Base-by-base conservation (phyloP, 2,329 filamentous ascomycete genomes). In the Colletotrichum lini region DNA sequence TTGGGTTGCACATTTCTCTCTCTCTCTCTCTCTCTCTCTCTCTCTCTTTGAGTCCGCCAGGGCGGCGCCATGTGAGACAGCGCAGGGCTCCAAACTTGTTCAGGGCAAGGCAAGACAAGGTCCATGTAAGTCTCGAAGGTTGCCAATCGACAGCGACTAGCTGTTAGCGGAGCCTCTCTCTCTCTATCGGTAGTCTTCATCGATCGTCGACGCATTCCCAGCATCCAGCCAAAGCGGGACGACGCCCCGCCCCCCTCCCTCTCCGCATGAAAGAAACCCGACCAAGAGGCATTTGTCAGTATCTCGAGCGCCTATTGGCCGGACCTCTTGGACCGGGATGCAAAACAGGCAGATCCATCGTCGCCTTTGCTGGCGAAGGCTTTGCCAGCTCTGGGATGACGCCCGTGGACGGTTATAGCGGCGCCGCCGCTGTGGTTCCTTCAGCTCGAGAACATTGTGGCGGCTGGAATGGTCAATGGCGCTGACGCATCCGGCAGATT, bases 401-500 rank as follows among this genome's bases (percentile, higher is more conserved):
- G 30, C 16, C 30, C 35, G 35, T 52, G 15, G 59, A n/a, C 12
- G 18, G 13, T 38, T 30, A n/a, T 26, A 5, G 38, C 13, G 54
- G 45, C 40, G 12, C 8, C 35, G 35, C 35, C 35, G 35, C 35
- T 10, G 18, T 45, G 10, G 13, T n/a, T 30, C 38, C 16, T 26
- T 62, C 57, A 57, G 21, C 30, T 49, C 23, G 45, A 12, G 23
- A 13, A 35, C 9, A 21, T 35, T 21, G 53, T 26, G 40, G 45
- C 21, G 40, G 65, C 52, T 53, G 58, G 38, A 23, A 13, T 23
- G 15, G 30, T 45, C 40, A 0, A 52, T 68, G 68, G 65, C 65
- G 47, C 9, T 18, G 42, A 54, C 45, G 69, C 69, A 69, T 69
- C 21, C 69, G 47, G 69, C 16, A 42, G 38, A 67, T 16, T 7